These are phyloP conservation scores for Fusarium scirpi DNA, from an alignment of 2,329 filamentous ascomycete genomes.

Conservation along the genomic window DNA sequence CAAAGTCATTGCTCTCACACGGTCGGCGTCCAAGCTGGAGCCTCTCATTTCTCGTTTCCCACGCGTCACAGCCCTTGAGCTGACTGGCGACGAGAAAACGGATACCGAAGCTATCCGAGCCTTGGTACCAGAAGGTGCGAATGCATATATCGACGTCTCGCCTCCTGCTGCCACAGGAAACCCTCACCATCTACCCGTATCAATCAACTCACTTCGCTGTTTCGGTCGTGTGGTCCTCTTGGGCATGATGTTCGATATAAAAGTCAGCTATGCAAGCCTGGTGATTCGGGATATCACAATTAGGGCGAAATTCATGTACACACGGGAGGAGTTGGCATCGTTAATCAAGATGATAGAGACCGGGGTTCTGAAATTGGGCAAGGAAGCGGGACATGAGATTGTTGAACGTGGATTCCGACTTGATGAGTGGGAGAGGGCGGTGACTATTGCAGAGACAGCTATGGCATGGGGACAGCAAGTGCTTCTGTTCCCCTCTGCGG, in stretches of 20 bases:
- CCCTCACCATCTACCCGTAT: conserved; percentile 18
- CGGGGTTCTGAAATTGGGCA: conserved; percentile 23
- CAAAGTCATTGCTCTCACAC: conserved; percentile 31
- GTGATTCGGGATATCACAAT: conserved; percentile 26
- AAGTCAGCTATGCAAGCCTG: conserved; percentile 23
- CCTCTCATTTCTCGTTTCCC: conserved; percentile 16
- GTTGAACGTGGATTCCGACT: conserved; percentile 10
- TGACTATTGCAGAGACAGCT: conserved; percentile 13
- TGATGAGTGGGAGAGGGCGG: conserved; percentile 31
- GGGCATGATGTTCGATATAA: conserved; percentile 27
- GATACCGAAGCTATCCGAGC: conserved; percentile 6
- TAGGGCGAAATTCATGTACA: conserved; percentile 33
- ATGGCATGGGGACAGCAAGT: conserved; percentile 34
- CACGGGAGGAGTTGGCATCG: conserved; percentile 9
- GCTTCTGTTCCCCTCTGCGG: not conserved
- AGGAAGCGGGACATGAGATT: conserved; percentile 31
- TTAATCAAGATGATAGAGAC: conserved; percentile 34
- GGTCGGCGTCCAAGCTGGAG: conserved; percentile 12
- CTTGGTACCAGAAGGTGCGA: conserved; percentile 1
- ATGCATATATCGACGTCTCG: conserved; percentile 37
- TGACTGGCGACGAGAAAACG: conserved; percentile 19
- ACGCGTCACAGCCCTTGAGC: conserved; percentile 7
- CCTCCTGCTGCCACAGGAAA: conserved; percentile 20
- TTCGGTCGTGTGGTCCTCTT: conserved; percentile 12
- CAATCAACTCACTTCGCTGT: not conserved